Percentiles rank a stretch among this genome's conserved stretches.
These are phyloP conservation scores for Serendipita sp. DNA, from an alignment of 1,284 basidiomycete genomes.

Conservation along the genomic window DNA sequence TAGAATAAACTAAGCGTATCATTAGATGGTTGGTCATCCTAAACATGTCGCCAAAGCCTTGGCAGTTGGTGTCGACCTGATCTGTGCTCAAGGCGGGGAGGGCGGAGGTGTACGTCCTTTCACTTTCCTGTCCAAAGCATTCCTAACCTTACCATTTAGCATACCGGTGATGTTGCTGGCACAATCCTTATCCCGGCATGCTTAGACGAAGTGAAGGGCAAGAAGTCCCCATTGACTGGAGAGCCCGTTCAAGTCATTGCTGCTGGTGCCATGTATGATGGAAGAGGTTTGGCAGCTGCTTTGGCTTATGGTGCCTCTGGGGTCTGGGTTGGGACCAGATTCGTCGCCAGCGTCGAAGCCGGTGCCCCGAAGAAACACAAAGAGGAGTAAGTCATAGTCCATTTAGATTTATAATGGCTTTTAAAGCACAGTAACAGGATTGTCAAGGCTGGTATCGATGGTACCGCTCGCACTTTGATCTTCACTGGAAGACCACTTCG, in stretches of 20 bases:
- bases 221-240: constrained; percentile 63
- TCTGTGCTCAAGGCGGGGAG: constrained; percentile 80
- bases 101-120: constrained; percentile 46
- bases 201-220: constrained; percentile 64
- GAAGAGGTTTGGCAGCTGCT: constrained; percentile 73
- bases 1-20: constrained; percentile 7
- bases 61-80: constrained; percentile 68
- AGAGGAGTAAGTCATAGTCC: constrained; percentile 35
- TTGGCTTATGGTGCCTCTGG: constrained; percentile 73
- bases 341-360: constrained; percentile 73
- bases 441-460: constrained; percentile 50
- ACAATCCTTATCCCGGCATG: constrained; percentile 73
- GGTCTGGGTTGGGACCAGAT: constrained; percentile 83
- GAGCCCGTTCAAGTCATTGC: constrained; percentile 69
- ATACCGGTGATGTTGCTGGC: constrained; percentile 61
- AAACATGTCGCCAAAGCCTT: constrained; percentile 76
- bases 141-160: constrained; percentile 16
- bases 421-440: constrained; percentile 19
- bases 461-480: constrained; percentile 66
- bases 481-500: constrained; percentile 80
- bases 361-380: constrained; percentile 74
- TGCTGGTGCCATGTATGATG: constrained; percentile 78
- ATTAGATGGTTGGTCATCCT: constrained; percentile 74
- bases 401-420: constrained; percentile 37
- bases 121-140: constrained; percentile 12